Evolutionary conservation across 1,139 yeast species (phyloP).

Genomic region (Debaryomyces psychrophilus): DNA sequence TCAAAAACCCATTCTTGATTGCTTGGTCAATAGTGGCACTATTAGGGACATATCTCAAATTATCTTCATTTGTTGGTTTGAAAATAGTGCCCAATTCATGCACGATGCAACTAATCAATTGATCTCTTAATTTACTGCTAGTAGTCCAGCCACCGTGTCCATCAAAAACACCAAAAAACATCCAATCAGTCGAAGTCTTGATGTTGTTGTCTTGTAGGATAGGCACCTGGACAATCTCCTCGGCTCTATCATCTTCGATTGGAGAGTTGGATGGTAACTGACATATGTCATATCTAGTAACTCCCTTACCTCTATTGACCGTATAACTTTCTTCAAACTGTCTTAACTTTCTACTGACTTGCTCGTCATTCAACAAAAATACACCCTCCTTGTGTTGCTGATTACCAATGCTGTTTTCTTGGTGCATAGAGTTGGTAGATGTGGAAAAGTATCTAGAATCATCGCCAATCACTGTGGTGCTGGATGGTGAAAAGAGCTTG

Average conservation of each 20-base stretch:
- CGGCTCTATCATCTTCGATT: conserved; percentile 92
- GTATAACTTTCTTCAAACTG: conserved; percentile 77
- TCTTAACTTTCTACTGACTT: conserved; percentile 70
- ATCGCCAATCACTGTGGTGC: conserved; percentile 17
- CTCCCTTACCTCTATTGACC: conserved; percentile 89
- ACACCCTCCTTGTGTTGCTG: conserved; percentile 51
- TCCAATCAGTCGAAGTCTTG: conserved; percentile 75
- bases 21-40: conserved; percentile 78
- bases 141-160: conserved; percentile 99
- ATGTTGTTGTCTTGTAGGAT: conserved; percentile 56
- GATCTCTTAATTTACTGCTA: conserved; percentile 78
- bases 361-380: conserved; percentile 65
- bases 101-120: conserved; percentile 75
- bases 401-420: conserved; percentile 41
- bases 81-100: conserved; percentile 72
- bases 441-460: conserved; percentile 44
- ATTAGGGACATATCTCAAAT: conserved; percentile 57
- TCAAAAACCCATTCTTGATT: conserved; percentile 76
- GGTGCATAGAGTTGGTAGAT: conserved; percentile 47
- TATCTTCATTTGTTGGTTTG: conserved; percentile 55
- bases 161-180: conserved; percentile 94
- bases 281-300: conserved; percentile 84
- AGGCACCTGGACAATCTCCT: conserved; percentile 83
- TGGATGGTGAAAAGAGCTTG: conserved; percentile 15
- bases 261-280: conserved; percentile 93